A percentile compares a stretch with the other conserved stretches of the same genome.
Conservation (phyloP, 306 rosid genomes). For the Quercus suber region DNA sequence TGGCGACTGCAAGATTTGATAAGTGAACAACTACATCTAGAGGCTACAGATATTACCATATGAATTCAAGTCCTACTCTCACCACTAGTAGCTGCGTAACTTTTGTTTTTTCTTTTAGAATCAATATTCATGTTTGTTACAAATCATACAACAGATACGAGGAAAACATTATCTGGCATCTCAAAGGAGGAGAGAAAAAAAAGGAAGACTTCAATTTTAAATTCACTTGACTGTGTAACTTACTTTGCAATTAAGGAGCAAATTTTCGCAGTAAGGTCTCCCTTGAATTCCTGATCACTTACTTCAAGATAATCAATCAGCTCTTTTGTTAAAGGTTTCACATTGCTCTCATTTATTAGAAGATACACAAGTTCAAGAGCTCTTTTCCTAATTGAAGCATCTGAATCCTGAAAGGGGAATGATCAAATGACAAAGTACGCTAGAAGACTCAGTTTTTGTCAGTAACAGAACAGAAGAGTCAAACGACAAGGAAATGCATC, state of each 20-base stretch:
- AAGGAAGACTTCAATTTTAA: not conserved
- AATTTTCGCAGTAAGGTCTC: slow-evolving; percentile 87
- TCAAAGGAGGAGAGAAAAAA: not conserved
- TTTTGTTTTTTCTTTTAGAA: not conserved
- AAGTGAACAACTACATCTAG: not conserved
- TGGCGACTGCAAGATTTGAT: not conserved
- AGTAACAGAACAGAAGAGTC: slow-evolving; percentile 2
- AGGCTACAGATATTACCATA: not conserved
- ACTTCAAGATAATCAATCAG: slow-evolving; percentile 84
- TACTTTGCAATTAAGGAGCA: slow-evolving; percentile 92
- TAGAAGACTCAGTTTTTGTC: not conserved
- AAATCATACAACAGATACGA: not conserved
- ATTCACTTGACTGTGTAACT: slow-evolving; percentile 29
- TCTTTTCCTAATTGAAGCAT: slow-evolving; percentile 93
- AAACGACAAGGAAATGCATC: slow-evolving; percentile 12
- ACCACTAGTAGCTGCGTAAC: not conserved
- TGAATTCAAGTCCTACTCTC: not conserved
- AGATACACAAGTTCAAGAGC: slow-evolving; percentile 95
- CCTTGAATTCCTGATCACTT: slow-evolving; percentile 86
- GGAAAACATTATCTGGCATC: not conserved
- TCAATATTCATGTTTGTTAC: not conserved
- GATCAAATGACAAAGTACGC: slow-evolving; percentile 13
- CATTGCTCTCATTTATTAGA: slow-evolving; percentile 84
- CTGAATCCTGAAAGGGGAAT: slow-evolving; percentile 72
- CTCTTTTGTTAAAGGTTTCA: slow-evolving; percentile 86